Evolutionary conservation across 805 yeast species (phyloP).

Genomic region (Candida michaelii): DNA sequence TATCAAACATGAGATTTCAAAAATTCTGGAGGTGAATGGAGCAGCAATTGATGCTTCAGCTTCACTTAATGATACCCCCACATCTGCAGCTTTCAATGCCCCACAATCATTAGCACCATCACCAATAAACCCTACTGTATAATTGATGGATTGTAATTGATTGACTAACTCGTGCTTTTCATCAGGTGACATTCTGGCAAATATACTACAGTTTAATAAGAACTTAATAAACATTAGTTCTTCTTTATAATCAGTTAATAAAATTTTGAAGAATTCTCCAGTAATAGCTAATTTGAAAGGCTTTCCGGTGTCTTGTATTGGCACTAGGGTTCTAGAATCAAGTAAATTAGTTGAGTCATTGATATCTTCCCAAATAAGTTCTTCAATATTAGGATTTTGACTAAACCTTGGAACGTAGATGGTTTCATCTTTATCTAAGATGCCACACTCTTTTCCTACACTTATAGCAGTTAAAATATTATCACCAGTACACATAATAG

Average conservation of each 20-base stretch:
- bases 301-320: slow-evolving; percentile 33
- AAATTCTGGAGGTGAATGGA: slow-evolving; percentile 88
- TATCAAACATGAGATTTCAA: slow-evolving; percentile 90
- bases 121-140: slow-evolving; percentile 96
- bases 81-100: slow-evolving; percentile 96
- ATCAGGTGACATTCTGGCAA: slow-evolving; percentile 98
- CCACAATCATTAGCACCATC: slow-evolving; percentile 99
- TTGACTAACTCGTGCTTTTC: slow-evolving; percentile 96
- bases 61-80: slow-evolving; percentile 92
- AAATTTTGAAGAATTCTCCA: slow-evolving; percentile 84
- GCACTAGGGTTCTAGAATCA: slow-evolving; percentile 63
- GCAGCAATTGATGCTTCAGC: slow-evolving; percentile 99
- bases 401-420: slow-evolving; percentile 58
- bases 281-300: slow-evolving; percentile 84
- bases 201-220: slow-evolving; percentile 71
- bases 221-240: slow-evolving; percentile 47
- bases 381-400: slow-evolving; percentile 37
- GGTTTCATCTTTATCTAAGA: slow-evolving; percentile 46
- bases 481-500: slow-evolving; percentile 98
- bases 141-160: slow-evolving; percentile 78
- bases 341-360: slow-evolving; percentile 54
- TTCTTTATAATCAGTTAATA: slow-evolving; percentile 57
- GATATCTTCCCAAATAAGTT: slow-evolving; percentile 67
- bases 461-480: slow-evolving; percentile 91
- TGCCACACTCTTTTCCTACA: slow-evolving; percentile 82